Percentiles rank a stretch among this genome's conserved stretches.
These are phyloP conservation scores for Penicillium salamii DNA, from an alignment of 495 filamentous ascomycete genomes.

Conservation along the genomic window DNA sequence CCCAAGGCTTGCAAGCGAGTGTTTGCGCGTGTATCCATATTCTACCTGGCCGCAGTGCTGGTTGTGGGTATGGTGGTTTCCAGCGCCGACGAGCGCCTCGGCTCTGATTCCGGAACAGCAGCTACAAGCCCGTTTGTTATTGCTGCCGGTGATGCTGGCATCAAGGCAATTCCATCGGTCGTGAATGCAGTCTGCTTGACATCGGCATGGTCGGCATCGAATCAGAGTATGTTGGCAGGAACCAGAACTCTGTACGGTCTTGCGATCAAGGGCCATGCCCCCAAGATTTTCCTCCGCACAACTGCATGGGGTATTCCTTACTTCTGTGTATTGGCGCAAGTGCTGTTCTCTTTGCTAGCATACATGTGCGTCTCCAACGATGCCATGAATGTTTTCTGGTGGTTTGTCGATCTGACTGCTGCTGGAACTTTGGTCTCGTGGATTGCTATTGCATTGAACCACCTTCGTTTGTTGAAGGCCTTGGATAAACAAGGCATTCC, in stretches of 20 bases:
- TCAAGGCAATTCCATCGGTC: slow-evolving; percentile 47
- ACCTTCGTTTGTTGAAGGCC: slow-evolving; percentile 56
- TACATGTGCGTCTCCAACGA: slow-evolving; percentile 56
- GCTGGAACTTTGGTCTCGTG: slow-evolving; percentile 55
- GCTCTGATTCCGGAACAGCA: slow-evolving; percentile 33
- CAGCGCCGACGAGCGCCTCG: slow-evolving; percentile 47
- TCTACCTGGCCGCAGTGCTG: slow-evolving; percentile 44
- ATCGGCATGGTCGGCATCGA: slow-evolving; percentile 49
- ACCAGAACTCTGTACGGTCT: slow-evolving; percentile 47
- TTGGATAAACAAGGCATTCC: slow-evolving; percentile 47
- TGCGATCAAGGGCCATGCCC: slow-evolving; percentile 43
- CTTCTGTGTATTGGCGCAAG: slow-evolving; percentile 51
- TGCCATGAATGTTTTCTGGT: slow-evolving; percentile 60
- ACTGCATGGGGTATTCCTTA: slow-evolving; percentile 62
- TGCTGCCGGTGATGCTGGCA: slow-evolving; percentile 37
- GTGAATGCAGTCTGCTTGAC: slow-evolving; percentile 50
- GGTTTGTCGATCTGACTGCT: slow-evolving; percentile 56
- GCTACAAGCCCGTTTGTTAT: slow-evolving; percentile 56
- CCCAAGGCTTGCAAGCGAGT: slow-evolving; percentile 46
- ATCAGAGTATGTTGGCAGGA: slow-evolving; percentile 46
- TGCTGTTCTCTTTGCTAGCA: slow-evolving; percentile 53
- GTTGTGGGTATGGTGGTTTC: slow-evolving; percentile 49
- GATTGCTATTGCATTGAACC: slow-evolving; percentile 53
- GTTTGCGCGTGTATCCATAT: slow-evolving; percentile 40
- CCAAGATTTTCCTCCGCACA: slow-evolving; percentile 50